Conservation (phyloP, 169 alveolate species). For the Neospora caninum region DNA sequence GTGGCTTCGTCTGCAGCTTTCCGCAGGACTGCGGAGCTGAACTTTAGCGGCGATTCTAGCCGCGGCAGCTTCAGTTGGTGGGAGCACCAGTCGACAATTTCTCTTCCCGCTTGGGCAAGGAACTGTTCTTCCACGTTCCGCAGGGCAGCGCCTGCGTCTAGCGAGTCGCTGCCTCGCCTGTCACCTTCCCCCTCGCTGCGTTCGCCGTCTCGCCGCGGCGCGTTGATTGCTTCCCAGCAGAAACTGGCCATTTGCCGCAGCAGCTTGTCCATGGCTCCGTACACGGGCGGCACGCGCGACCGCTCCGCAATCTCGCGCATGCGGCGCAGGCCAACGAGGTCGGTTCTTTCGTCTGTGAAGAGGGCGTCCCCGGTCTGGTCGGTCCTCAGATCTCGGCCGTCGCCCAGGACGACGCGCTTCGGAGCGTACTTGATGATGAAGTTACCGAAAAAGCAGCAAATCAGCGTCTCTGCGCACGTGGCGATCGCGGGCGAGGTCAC, state of each 20-base stretch:
- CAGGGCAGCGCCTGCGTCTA: neutral
- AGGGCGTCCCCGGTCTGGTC: neutral
- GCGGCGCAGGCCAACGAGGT: neutral
- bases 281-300: neutral
- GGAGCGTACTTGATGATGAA: neutral
- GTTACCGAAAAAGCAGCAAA: neutral
- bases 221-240: neutral
- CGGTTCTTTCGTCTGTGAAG: neutral
- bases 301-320: neutral
- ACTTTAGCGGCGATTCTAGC: neutral
- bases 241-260: neutral
- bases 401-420: neutral
- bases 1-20: neutral
- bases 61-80: slow-evolving; percentile 5
- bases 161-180: neutral
- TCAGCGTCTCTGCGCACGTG: neutral
- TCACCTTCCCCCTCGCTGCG: neutral
- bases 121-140: neutral
- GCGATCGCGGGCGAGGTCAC: neutral
- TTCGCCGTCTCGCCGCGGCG: neutral
- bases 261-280: neutral
- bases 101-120: neutral
- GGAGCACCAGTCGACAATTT: neutral
- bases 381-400: neutral
- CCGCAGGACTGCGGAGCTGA: neutral